Evolutionary conservation across 129 eudicot genomes (phyloP).

Genomic region (Erigeron canadensis): DNA sequence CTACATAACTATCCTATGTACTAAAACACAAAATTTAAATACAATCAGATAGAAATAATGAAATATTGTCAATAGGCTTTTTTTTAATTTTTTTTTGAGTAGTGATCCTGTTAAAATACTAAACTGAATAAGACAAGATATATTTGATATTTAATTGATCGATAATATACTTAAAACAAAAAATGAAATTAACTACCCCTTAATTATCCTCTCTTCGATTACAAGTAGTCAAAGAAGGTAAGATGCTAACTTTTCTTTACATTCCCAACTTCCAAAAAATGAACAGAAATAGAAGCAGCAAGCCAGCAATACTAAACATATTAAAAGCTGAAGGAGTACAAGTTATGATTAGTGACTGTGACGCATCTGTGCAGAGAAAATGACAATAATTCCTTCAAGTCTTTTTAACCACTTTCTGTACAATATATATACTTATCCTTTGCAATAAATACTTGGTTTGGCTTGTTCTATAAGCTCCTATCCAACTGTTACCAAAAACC

Average conservation of each 20-base stretch:
- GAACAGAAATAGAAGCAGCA: slow-evolving; percentile 21
- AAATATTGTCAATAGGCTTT: no score
- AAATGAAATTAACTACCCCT: no score
- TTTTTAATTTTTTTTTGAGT: no score
- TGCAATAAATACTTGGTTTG: slow-evolving; percentile 16
- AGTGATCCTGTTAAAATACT: no score
- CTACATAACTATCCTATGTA: no score
- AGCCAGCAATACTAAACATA: slow-evolving; percentile 3
- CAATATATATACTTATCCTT: not conserved
- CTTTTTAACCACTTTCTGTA: slow-evolving; percentile 17
- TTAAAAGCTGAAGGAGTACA: slow-evolving; percentile 7
- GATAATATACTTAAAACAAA: not conserved
- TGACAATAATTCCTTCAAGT: slow-evolving; percentile 24
- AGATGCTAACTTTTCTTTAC: not conserved
- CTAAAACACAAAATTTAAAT: no score
- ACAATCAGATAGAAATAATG: no score
- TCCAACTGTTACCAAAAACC: no score
- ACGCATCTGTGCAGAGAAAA: slow-evolving; percentile 21
- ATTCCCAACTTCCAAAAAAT: slow-evolving; percentile 17
- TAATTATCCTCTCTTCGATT: not conserved
- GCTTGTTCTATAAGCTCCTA: slow-evolving; percentile 10
- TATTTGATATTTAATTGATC: no score
- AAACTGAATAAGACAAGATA: no score
- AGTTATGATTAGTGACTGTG: slow-evolving; percentile 34
- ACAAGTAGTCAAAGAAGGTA: slow-evolving; percentile 7